phyloP scores from a whole-genome alignment of 169 alveolate species.

The Plasmodium yoelii region DNA sequence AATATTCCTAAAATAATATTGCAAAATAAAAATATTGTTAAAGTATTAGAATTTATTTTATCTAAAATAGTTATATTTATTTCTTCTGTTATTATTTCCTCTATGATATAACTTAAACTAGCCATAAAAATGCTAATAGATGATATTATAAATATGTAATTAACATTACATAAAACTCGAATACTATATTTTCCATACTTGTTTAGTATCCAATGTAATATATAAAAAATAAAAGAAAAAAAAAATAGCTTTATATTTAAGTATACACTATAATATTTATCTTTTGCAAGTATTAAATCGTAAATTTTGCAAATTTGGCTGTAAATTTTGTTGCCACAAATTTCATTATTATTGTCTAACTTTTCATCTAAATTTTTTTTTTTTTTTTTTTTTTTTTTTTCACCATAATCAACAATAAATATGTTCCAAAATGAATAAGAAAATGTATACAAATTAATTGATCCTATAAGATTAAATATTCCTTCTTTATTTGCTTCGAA shows the following conservation, averaged over 20 bases:
- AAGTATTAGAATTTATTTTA: conserved; percentile 20
- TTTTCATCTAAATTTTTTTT: no score
- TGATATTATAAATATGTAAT: conserved; percentile 30
- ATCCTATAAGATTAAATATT: conserved; percentile 44
- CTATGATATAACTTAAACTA: conserved; percentile 32
- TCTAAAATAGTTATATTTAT: conserved; percentile 21
- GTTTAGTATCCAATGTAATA: conserved; percentile 24
- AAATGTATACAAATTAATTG: conserved; percentile 35
- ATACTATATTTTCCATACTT: conserved; percentile 32
- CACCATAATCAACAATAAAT: neutral
- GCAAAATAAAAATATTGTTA: conserved; percentile 34
- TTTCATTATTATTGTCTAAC: no score
- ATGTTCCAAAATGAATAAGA: conserved; percentile 21
- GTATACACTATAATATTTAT: neutral
- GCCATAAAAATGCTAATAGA: conserved; percentile 21
- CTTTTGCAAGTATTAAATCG: neutral
- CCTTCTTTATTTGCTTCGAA: conserved; percentile 64
- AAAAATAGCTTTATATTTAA: conserved; percentile 16
- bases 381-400: no score
- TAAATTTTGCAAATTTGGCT: no score
- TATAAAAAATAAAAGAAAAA: conserved; percentile 23
- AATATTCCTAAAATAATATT: conserved; percentile 35
- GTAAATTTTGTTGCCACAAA: no score
- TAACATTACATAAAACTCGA: conserved; percentile 54
- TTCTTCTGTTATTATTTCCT: conserved; percentile 6